Evolutionary conservation across 495 filamentous ascomycete species (phyloP).

Genomic region (Annulohypoxylon stygium): DNA sequence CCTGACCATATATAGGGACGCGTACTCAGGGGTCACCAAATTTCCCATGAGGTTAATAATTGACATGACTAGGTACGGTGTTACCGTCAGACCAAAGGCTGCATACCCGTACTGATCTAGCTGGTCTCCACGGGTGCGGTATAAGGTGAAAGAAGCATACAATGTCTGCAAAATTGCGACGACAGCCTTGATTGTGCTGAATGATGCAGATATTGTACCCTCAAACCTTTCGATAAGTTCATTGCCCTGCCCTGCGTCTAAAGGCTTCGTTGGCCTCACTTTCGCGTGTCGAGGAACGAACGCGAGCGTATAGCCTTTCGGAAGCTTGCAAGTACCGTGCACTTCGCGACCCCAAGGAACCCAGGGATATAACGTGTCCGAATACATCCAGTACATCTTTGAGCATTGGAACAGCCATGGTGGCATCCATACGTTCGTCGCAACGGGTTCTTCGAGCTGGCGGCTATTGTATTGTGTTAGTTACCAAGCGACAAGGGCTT

Average conservation of each 20-base stretch:
- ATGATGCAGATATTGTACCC: slow-evolving; percentile 2
- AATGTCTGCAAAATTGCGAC: slow-evolving; percentile 1
- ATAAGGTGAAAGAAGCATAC: slow-evolving; percentile 51
- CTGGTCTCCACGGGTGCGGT: slow-evolving; percentile 55
- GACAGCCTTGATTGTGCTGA: background rate
- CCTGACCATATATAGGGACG: background rate
- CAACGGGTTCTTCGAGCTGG: background rate
- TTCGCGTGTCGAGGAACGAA: slow-evolving; percentile 3
- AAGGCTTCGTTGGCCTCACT: background rate
- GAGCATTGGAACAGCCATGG: background rate
- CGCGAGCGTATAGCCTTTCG: background rate
- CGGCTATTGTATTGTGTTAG: background rate
- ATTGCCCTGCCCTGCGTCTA: background rate
- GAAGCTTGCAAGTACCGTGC: background rate
- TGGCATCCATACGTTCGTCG: background rate
- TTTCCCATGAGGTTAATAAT: slow-evolving; percentile 59
- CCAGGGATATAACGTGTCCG: background rate
- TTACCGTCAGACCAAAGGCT: slow-evolving; percentile 59
- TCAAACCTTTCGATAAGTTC: background rate
- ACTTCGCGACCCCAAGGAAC: background rate
- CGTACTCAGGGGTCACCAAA: background rate
- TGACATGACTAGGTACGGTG: slow-evolving; percentile 63
- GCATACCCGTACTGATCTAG: slow-evolving; percentile 59
- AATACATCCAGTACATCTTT: slow-evolving; percentile 1
- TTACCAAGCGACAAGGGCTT: background rate